These are phyloP conservation scores for Salix arbutifolia DNA, from an alignment of 345 rosid species.

Conservation along the genomic window DNA sequence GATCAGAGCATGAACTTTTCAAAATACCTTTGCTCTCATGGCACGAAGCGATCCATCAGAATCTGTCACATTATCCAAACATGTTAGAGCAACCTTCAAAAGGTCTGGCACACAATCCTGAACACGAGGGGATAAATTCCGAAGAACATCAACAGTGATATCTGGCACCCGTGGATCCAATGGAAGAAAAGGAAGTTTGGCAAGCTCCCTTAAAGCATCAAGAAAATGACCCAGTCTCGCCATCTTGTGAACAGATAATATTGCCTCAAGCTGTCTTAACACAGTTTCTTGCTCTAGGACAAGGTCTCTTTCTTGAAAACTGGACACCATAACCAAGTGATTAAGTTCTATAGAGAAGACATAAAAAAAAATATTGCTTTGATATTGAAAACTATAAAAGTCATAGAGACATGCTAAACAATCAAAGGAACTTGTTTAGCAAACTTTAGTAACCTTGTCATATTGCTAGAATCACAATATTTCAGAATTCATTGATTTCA, in stretches of 20 bases:
- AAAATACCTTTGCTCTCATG: conserved; percentile 81
- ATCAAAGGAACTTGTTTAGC: not conserved
- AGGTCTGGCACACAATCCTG: conserved; percentile 88
- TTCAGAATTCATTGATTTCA: not conserved
- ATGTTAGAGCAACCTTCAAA: conserved; percentile 70
- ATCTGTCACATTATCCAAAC: conserved; percentile 82
- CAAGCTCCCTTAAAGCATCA: conserved; percentile 88
- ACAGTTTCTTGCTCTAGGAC: conserved; percentile 85
- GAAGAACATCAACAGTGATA: conserved; percentile 43
- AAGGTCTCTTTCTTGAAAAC: conserved; percentile 72
- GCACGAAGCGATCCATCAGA: conserved; percentile 86
- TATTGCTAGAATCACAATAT: not conserved
- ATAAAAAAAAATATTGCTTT: not conserved
- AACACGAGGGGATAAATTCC: conserved; percentile 74
- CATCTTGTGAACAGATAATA: conserved; percentile 71
- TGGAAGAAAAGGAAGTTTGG: conserved; percentile 83
- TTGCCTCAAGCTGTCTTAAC: conserved; percentile 92
- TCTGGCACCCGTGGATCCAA: conserved; percentile 81
- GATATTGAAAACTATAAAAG: not conserved
- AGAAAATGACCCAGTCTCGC: conserved; percentile 60
- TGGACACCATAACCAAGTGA: conserved; percentile 28
- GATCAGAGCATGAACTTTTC: not conserved
- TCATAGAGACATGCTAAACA: not conserved
- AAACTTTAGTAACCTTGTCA: not conserved
- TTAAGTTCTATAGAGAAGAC: not conserved